These are phyloP conservation scores for Mortierella sp. DNA, from an alignment of 371 early-diverging fungal species.

Conservation along the genomic window DNA sequence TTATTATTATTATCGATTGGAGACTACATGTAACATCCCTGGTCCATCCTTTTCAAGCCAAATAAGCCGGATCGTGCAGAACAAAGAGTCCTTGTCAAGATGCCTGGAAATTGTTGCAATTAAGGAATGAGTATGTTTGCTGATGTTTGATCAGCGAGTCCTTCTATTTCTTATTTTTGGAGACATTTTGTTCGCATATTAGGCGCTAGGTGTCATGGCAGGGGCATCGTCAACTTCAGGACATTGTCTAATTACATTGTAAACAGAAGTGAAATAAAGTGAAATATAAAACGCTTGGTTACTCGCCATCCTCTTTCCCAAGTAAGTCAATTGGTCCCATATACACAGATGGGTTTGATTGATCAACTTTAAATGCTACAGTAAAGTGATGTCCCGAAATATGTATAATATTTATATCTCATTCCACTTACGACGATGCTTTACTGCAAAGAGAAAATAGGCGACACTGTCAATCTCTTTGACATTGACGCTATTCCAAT, in stretches of 20 bases:
- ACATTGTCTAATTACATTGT: constrained; percentile 13
- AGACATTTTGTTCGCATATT: background rate
- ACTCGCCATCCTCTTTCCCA: no score
- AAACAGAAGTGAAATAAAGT: background rate
- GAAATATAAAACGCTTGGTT: no score
- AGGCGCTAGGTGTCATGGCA: background rate
- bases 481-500: constrained; percentile 28
- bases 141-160: background rate
- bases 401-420: background rate
- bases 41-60: no score
- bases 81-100: no score
- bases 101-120: no score
- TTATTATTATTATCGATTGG: background rate
- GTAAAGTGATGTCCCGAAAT: background rate
- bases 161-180: background rate
- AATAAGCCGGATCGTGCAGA: no score
- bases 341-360: background rate
- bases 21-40: no score
- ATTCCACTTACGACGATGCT: constrained; percentile 50
- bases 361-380: background rate
- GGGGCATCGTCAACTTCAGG: constrained; percentile 25
- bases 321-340: background rate
- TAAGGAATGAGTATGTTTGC: background rate
- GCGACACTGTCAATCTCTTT: constrained; percentile 52
- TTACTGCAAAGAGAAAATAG: constrained; percentile 53